Evolutionary conservation across 1,284 basidiomycete species (phyloP).

Genomic region (Marasmius oreades): DNA sequence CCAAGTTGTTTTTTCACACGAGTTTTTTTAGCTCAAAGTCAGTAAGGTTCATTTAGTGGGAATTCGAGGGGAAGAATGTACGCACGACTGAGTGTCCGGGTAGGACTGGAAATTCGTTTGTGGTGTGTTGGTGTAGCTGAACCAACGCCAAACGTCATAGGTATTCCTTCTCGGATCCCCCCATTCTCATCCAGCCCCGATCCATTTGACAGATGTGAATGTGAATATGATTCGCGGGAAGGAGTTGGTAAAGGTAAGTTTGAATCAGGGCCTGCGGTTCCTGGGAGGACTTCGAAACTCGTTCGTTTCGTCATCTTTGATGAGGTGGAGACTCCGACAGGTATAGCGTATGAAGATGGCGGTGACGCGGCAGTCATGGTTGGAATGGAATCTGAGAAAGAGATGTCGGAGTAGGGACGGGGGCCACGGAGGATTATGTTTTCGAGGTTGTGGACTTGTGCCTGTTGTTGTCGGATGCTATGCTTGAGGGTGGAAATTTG

Average conservation of each 20-base stretch:
- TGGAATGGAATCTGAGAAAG: conserved; percentile 3
- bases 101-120: conserved; percentile 67
- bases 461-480: conserved; percentile 53
- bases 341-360: conserved; percentile 28
- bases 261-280: conserved; percentile 71
- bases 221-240: conserved; percentile 35
- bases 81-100: conserved; percentile 75
- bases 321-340: conserved; percentile 21
- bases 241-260: conserved; percentile 56
- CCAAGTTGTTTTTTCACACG: neutral
- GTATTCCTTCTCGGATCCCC: conserved; percentile 65
- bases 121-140: conserved; percentile 34
- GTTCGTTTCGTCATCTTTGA: conserved; percentile 55
- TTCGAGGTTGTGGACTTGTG: conserved; percentile 65
- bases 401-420: conserved; percentile 41
- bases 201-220: conserved; percentile 12
- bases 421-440: conserved; percentile 60
- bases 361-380: conserved; percentile 27
- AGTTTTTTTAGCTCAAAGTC: conserved; percentile 15
- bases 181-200: conserved; percentile 41
- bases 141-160: conserved; percentile 46
- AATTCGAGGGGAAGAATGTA: conserved; percentile 23
- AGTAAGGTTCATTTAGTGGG: conserved; percentile 14
- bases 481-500: conserved; percentile 76
- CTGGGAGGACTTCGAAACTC: conserved; percentile 68